Base-by-base conservation (phyloP, 305 asterid species). In the Withania somnifera region DNA sequence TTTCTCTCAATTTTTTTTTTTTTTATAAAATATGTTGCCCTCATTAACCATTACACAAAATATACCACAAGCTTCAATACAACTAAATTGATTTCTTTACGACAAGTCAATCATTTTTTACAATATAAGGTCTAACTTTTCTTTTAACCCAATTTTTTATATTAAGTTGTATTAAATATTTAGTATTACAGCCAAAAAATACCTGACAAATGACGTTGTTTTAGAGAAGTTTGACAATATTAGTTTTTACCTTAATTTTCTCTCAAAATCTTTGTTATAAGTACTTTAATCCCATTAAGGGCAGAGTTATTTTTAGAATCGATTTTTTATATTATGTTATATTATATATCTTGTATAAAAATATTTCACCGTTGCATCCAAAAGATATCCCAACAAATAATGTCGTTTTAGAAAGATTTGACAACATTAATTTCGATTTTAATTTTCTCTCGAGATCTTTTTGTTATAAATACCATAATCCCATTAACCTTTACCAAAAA, bases 201-300 rank as follows among this genome's bases (percentile, higher is more conserved):
- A 52, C 9, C 7, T 1, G 3, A 51, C 56, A 1, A 1, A 6
- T 1, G 1, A 17, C 9, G 57, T 17, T 2, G 5, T 52, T 52
- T 17, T 52, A 52, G 4, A 17, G 4, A 52, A 4, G 4, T 52
- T 2, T 52, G 22, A 45, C 51, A 10, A 15, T 82, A 64, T 73
- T 85, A 71, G 84, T 78, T 85, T 57, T 10, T n/a, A 50, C 15
- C 77, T 30, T 17, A 36, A 7, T 24, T 57, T 30, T 56, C 69
- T 79, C 53, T 5, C 57, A 54, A 67, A 58, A 14, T 10, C 22
- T 57, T 20, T 20, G 32, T 22, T 24, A 56, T 22, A 56, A 56
- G 9, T 20, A 56, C 11, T 28, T 54, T 34, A 34, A 4, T 6
- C n/a, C n/a, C n/a, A n/a, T n/a, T n/a, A n/a, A n/a, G n/a, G n/a